These are phyloP conservation scores for Pulveroboletus frians DNA, from an alignment of 768 basidiomycete genomes.

Conservation along the genomic window DNA sequence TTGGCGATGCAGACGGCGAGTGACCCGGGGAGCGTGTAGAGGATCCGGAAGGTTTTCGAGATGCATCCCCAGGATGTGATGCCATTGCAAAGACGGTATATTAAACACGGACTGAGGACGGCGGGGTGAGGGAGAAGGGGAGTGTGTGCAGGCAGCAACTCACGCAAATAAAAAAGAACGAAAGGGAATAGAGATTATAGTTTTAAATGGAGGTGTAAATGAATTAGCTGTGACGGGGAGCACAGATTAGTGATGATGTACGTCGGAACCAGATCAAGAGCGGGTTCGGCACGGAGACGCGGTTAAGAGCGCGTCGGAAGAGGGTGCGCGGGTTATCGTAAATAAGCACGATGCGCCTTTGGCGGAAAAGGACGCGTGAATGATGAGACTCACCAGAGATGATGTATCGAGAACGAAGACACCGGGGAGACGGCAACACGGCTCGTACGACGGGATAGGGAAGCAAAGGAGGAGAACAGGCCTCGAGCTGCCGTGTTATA, in stretches of 20 bases:
- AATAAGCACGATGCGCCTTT: slow-evolving; percentile 28
- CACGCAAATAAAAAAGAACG: slow-evolving; percentile 27
- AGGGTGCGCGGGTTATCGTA: slow-evolving; percentile 27
- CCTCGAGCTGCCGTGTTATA: slow-evolving; percentile 22
- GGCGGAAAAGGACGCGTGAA: slow-evolving; percentile 28
- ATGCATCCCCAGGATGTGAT: slow-evolving; percentile 38
- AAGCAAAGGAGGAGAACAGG: slow-evolving; percentile 22
- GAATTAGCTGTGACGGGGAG: slow-evolving; percentile 32
- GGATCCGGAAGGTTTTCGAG: slow-evolving; percentile 66
- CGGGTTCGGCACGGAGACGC: slow-evolving; percentile 28
- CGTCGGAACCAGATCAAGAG: slow-evolving; percentile 18
- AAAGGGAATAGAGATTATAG: slow-evolving; percentile 29
- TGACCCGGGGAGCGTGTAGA: slow-evolving; percentile 60
- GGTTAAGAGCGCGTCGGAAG: slow-evolving; percentile 28
- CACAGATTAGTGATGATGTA: slow-evolving; percentile 21
- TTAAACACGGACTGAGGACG: slow-evolving; percentile 28
- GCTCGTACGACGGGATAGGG: slow-evolving; percentile 15
- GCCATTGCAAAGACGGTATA: slow-evolving; percentile 26
- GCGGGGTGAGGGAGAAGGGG: slow-evolving; percentile 13
- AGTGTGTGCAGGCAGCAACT: slow-evolving; percentile 13
- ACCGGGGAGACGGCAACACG: slow-evolving; percentile 11
- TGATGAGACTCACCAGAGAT: slow-evolving; percentile 30
- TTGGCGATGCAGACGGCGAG: slow-evolving; percentile 58
- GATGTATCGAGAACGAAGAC: slow-evolving; percentile 27
- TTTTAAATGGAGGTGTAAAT: slow-evolving; percentile 30